These are phyloP conservation scores for Mycena maculata DNA, from an alignment of 768 basidiomycete species.

Conservation along the genomic window DNA sequence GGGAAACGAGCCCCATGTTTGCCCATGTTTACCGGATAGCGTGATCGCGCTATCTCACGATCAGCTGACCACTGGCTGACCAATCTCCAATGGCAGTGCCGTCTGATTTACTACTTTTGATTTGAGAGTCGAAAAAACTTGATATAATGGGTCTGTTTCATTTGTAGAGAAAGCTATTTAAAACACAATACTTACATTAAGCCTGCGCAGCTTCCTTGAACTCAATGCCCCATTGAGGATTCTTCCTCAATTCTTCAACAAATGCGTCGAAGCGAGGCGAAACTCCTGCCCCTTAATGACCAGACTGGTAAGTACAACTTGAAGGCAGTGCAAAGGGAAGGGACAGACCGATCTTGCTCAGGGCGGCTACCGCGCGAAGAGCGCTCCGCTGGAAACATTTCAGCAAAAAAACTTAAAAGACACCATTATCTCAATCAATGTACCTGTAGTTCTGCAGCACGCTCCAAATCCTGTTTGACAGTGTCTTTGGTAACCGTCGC, in stretches of 20 bases:
- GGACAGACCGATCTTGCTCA: slow-evolving; percentile 85
- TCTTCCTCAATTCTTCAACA: slow-evolving; percentile 79
- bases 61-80: no score
- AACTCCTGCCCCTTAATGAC: no score
- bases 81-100: no score
- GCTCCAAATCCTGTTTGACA: slow-evolving; percentile 92
- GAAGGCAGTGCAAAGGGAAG: no score
- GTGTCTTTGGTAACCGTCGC: slow-evolving; percentile 92
- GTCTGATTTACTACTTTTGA: no score
- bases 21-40: background rate
- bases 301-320: no score
- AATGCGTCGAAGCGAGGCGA: slow-evolving; percentile 83
- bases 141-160: no score
- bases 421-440: no score
- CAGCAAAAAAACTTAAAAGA: no score
- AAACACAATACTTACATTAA: slow-evolving; percentile 9
- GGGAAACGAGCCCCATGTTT: slow-evolving; percentile 2
- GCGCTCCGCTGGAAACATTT: slow-evolving; percentile 93
- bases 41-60: slow-evolving; percentile 15
- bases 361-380: slow-evolving; percentile 85
- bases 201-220: slow-evolving; percentile 63
- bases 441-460: slow-evolving; percentile 91
- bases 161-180: slow-evolving; percentile 14
- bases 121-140: no score
- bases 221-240: slow-evolving; percentile 73